Evolutionary conservation across 106 monocot genomes (phyloP).

Genomic region (Allium sativum): DNA sequence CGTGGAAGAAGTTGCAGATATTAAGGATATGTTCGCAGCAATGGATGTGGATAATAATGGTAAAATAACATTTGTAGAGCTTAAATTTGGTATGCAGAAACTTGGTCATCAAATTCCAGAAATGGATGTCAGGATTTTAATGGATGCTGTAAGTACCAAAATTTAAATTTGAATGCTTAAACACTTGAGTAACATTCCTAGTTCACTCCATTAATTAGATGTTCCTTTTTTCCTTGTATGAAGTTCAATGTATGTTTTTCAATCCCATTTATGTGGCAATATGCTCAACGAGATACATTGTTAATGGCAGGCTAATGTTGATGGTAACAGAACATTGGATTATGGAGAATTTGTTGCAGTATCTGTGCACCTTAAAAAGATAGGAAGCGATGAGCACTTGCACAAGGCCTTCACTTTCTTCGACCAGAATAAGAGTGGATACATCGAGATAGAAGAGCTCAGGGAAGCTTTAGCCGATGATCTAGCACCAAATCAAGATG

Average conservation of each 20-base stretch:
- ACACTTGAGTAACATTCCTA: no score
- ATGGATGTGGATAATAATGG: conserved; percentile 42
- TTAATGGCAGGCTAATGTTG: conserved; percentile 51
- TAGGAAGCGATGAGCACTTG: conserved; percentile 62
- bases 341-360: conserved; percentile 71
- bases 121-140: conserved; percentile 43
- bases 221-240: no score
- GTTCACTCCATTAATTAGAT: no score
- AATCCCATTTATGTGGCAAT: no score
- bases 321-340: conserved; percentile 59
- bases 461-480: conserved; percentile 44
- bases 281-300: no score
- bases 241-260: no score
- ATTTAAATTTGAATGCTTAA: background rate
- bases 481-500: conserved; percentile 44
- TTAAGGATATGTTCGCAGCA: conserved; percentile 48
- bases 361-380: conserved; percentile 54
- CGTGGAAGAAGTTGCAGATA: conserved; percentile 59
- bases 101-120: conserved; percentile 51
- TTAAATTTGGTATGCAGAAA: conserved; percentile 46
- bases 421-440: conserved; percentile 57
- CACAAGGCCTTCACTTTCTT: conserved; percentile 67
- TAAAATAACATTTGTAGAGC: conserved; percentile 36
- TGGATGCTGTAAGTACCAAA: conserved; percentile 46
- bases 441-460: conserved; percentile 70